These are phyloP conservation scores for Teratosphaeria viscida DNA, from an alignment of 2,329 filamentous ascomycete species.

Conservation along the genomic window DNA sequence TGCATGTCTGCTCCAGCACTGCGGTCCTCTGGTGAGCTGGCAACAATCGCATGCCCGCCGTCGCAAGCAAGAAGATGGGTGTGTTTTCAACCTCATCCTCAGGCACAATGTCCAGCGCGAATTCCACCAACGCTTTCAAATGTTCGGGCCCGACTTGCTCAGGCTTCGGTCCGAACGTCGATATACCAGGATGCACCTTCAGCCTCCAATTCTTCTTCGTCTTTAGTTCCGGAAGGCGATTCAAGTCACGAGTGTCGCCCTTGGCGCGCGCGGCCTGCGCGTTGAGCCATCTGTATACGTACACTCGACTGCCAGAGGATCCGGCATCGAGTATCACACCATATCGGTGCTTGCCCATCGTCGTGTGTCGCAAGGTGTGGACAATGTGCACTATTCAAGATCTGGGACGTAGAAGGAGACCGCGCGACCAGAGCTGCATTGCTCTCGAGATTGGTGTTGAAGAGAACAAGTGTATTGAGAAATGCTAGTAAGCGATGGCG, in stretches of 20 bases:
- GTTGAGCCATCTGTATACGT: conserved; percentile 91
- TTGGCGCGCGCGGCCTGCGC: conserved; percentile 49
- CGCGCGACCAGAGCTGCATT: not conserved
- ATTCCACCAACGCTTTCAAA: conserved; percentile 65
- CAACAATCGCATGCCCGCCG: conserved; percentile 85
- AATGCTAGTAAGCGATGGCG: not conserved
- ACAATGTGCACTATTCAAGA: not conserved
- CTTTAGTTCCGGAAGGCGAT: conserved; percentile 65
- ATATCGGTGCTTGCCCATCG: conserved; percentile 44
- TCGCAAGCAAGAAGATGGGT: conserved; percentile 89
- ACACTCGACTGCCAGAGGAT: conserved; percentile 88
- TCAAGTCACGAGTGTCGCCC: conserved; percentile 49
- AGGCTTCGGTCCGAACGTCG: conserved; percentile 72
- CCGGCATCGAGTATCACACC: conserved; percentile 95
- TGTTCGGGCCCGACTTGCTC: conserved; percentile 71
- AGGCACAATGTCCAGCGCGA: conserved; percentile 72
- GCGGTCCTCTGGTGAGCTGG: conserved; percentile 60
- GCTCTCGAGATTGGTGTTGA: not conserved
- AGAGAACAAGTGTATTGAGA: not conserved
- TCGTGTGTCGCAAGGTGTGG: not conserved
- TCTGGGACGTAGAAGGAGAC: not conserved
- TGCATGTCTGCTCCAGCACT: conserved; percentile 68
- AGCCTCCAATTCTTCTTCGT: conserved; percentile 82
- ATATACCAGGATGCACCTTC: conserved; percentile 87
- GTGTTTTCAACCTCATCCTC: conserved; percentile 67